Evolutionary conservation across 768 basidiomycete species (phyloP).

Genomic region (Polyporus arcularius): DNA sequence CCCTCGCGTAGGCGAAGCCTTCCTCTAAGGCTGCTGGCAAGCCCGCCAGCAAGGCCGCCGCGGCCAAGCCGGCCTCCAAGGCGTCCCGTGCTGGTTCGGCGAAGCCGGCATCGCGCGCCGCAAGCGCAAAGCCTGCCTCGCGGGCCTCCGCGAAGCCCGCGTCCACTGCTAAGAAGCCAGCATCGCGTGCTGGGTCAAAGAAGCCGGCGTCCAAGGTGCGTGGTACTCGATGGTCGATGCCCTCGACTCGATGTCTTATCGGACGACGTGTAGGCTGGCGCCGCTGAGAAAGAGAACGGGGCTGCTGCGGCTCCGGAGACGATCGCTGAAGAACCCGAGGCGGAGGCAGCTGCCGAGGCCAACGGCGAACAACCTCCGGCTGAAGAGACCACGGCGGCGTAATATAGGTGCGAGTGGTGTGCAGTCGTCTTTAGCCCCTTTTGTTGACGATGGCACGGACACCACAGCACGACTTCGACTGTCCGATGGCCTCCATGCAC

Average conservation of each 20-base stretch:
- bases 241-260: neutral
- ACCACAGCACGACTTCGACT: neutral
- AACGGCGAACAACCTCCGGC: slow-evolving; percentile 8
- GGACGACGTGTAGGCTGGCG: slow-evolving; percentile 30
- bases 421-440: neutral
- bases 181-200: slow-evolving; percentile 59
- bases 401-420: slow-evolving; percentile 15
- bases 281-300: slow-evolving; percentile 34
- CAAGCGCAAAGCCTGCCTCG: slow-evolving; percentile 39
- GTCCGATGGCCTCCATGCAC: slow-evolving; percentile 12
- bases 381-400: slow-evolving; percentile 5
- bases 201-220: slow-evolving; percentile 65
- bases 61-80: slow-evolving; percentile 37
- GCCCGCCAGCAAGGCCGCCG: slow-evolving; percentile 35
- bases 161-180: slow-evolving; percentile 50
- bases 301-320: slow-evolving; percentile 44
- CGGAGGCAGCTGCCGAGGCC: slow-evolving; percentile 29
- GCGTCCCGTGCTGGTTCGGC: slow-evolving; percentile 25
- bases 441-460: slow-evolving; percentile 8
- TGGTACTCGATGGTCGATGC: neutral
- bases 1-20: slow-evolving; percentile 42
- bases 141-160: slow-evolving; percentile 38
- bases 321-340: slow-evolving; percentile 57
- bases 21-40: slow-evolving; percentile 36
- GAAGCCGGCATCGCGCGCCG: slow-evolving; percentile 45